Evolutionary conservation across 2,329 filamentous ascomycete species (phyloP), one percentile per base, ranked within the genome.

Genomic region (Colletotrichum lentis): DNA sequence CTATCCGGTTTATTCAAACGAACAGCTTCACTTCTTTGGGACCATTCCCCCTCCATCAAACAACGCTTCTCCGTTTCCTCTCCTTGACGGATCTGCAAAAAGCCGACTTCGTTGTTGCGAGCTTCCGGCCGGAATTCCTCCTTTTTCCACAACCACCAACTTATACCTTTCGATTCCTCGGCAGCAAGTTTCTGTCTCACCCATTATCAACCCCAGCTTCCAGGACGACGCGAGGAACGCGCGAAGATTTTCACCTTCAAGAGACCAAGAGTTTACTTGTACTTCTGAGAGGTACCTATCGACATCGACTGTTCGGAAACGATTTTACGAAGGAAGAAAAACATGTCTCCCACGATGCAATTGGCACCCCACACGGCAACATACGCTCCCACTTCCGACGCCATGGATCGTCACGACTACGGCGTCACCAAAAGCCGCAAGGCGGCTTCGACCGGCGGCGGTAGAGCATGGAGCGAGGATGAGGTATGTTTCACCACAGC

Each of bases 381-480:
- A 46, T 87, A 87, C 73, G 80, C 81, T 47, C 83, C 84, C 35
- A 82, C 82, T 24, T 83, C 83, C 63, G 87, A 88, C 74, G 80
- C 79, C 70, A 81, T 86, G 74, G 83, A 85, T 69, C 84, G 86
- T 70, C 86, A 88, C 70, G 86, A 87, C 22, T 87, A 85, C 73
- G 84, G 87, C 62, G 81, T 90, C 75, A 81, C 82, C 67, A 91
- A 92, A 80, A 87, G 84, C 76, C 86, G 90, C 70, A 92, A 91
- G 81, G 80, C 85, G 70, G 85, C 88, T 24, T 89, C 90, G 68
- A 91, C 90, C 58, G 90, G 91, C 71, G 91, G 91, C 72, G 91
- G 91, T 73, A 86, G 92, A 77, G 91, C 91, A 65, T 95, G 92
- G 92, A 94, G 91, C 71, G 92, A 94, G 77, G 91, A 94, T 78